These are phyloP conservation scores for Sphaerostilbella broomeana DNA, from an alignment of 2,329 filamentous ascomycete genomes.

Conservation along the genomic window DNA sequence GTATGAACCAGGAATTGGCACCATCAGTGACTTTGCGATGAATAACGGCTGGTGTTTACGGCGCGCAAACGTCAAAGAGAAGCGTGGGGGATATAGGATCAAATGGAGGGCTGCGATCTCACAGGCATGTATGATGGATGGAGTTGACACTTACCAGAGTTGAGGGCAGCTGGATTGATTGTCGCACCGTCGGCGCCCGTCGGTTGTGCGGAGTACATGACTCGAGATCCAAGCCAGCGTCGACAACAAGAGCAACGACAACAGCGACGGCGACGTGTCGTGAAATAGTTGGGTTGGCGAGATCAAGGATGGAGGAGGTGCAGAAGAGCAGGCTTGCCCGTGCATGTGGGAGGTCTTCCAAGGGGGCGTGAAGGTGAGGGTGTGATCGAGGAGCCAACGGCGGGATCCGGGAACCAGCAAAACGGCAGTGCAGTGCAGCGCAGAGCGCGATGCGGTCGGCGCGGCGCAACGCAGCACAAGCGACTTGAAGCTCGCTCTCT, in stretches of 20 bases:
- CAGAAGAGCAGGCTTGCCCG: constrained; percentile 39
- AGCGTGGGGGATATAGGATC: background rate
- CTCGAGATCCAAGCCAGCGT: constrained; percentile 22
- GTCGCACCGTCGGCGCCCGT: constrained; percentile 79
- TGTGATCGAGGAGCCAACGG: constrained; percentile 14
- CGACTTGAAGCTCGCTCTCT: background rate
- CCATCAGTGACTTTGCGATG: background rate
- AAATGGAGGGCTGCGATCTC: constrained; percentile 9
- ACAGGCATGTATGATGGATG: constrained; percentile 3
- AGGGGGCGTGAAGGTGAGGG: constrained; percentile 17
- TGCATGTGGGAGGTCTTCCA: constrained; percentile 43
- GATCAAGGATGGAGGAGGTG: constrained; percentile 35
- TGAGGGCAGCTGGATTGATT: constrained; percentile 84
- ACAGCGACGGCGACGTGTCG: constrained; percentile 53
- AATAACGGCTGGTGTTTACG: background rate
- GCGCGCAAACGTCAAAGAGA: constrained; percentile 2
- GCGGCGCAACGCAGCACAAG: constrained; percentile 13
- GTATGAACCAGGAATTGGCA: background rate
- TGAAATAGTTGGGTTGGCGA: constrained; percentile 50
- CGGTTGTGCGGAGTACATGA: constrained; percentile 41
- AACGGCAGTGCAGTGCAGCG: background rate
- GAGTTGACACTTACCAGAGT: constrained; percentile 57
- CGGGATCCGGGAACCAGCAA: constrained; percentile 1
- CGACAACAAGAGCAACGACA: constrained; percentile 28
- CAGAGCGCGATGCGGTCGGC: constrained; percentile 6